These are phyloP conservation scores for Dalechampia spathulata DNA, from an alignment of 441 rosid species.

Conservation along the genomic window DNA sequence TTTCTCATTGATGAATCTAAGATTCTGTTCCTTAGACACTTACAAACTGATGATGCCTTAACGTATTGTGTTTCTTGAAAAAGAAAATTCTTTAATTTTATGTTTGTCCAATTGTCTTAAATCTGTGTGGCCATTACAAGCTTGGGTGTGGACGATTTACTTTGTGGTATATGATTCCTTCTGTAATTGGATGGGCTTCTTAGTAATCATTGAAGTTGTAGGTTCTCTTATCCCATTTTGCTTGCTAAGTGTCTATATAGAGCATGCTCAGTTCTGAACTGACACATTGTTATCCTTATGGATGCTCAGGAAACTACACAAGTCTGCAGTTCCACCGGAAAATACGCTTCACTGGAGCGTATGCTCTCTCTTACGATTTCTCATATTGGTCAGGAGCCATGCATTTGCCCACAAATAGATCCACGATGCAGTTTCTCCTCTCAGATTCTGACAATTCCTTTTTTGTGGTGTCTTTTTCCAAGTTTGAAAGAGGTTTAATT, in stretches of 20 bases:
- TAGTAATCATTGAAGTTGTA: not conserved
- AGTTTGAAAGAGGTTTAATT: conserved; percentile 60
- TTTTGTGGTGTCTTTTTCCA: conserved; percentile 81
- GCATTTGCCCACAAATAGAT: conserved; percentile 61
- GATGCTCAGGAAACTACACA: conserved; percentile 51
- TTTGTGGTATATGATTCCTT: not conserved
- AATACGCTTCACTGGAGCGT: conserved; percentile 54
- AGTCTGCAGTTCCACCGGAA: conserved; percentile 21
- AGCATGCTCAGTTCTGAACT: not conserved
- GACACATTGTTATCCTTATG: not conserved
- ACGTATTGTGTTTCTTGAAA: not conserved
- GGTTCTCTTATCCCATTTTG: not conserved
- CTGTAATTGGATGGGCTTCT: not conserved
- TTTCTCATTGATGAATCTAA: no score
- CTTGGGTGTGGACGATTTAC: not conserved
- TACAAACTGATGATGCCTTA: not conserved
- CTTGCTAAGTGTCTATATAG: not conserved
- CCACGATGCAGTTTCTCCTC: conserved; percentile 67
- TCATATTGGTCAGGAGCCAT: conserved; percentile 63
- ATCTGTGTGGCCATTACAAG: not conserved
- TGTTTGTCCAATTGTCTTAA: not conserved
- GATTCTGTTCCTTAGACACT: not conserved
- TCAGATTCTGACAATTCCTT: conserved; percentile 85
- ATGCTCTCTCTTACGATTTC: conserved; percentile 48
- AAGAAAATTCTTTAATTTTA: not conserved